phyloP scores from a whole-genome alignment of 257 asterid genomes.

The Avicennia marina region DNA sequence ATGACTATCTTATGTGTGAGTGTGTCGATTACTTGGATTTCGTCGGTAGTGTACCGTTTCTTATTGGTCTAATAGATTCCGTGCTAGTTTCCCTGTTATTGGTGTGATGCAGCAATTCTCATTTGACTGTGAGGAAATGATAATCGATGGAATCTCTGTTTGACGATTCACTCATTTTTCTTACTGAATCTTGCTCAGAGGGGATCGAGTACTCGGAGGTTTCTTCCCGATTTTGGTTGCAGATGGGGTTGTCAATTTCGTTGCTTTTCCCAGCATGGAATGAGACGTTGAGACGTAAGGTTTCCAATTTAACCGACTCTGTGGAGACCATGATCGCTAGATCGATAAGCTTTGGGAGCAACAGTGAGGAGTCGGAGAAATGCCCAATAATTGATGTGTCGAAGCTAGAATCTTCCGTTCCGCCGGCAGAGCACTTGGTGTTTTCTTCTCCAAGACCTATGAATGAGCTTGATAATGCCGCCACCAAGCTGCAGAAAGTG shows the following conservation, averaged over 20 bases:
- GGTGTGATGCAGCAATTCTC: not conserved
- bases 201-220: not conserved
- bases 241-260: constrained; percentile 36
- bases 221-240: too few relatives aligned
- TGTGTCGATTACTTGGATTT: not conserved
- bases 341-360: constrained; percentile 46
- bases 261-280: constrained; percentile 38
- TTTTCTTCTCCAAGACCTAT: constrained; percentile 66
- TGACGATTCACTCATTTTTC: not conserved
- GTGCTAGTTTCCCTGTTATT: not conserved
- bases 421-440: constrained; percentile 57
- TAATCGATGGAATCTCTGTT: not conserved
- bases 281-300: constrained; percentile 23
- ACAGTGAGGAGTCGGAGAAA: constrained; percentile 4
- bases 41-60: not conserved
- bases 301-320: constrained; percentile 26
- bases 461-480: constrained; percentile 88
- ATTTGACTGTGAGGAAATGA: not conserved
- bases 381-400: not conserved
- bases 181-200: constrained; percentile 5
- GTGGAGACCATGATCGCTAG: constrained; percentile 33
- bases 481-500: constrained; percentile 80
- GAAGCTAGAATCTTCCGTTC: constrained; percentile 3
- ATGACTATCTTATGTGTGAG: too few relatives aligned
- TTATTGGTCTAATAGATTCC: not conserved